Conservation (phyloP, 1,284 basidiomycete genomes). For the Austropuccinia psidii region DNA sequence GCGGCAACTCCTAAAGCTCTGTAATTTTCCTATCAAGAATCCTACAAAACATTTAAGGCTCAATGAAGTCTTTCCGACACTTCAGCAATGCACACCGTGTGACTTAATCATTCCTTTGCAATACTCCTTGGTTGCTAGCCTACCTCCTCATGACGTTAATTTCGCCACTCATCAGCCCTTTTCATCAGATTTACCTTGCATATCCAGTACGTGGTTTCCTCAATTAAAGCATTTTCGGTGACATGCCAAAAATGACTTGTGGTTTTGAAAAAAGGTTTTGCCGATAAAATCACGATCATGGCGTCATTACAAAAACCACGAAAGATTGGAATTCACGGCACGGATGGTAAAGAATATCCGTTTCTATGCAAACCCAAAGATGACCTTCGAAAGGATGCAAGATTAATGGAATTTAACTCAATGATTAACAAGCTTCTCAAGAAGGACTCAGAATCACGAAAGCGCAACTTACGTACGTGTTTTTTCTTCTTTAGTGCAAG, state of each 20-base stretch:
- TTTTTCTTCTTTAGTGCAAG: conserved; percentile 39
- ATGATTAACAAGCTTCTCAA: conserved; percentile 98
- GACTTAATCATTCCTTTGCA: conserved; percentile 81
- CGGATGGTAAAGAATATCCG: conserved; percentile 73
- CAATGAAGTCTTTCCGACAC: conserved; percentile 58
- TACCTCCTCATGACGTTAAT: conserved; percentile 65
- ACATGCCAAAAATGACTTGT: not conserved
- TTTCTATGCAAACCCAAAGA: conserved; percentile 98
- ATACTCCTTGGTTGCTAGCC: conserved; percentile 78
- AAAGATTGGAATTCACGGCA: conserved; percentile 78
- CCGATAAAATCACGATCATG: conserved; percentile 85
- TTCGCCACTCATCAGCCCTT: conserved; percentile 73
- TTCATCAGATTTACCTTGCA: conserved; percentile 66
- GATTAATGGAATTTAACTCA: conserved; percentile 95
- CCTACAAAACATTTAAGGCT: conserved; percentile 54
- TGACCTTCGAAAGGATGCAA: conserved; percentile 92
- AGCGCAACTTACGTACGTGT: conserved; percentile 69
- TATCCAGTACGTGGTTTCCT: conserved; percentile 55
- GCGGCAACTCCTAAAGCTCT: conserved; percentile 61
- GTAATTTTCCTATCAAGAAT: conserved; percentile 57
- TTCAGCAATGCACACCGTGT: conserved; percentile 59
- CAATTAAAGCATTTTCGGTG: not conserved
- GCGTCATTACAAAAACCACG: conserved; percentile 82
- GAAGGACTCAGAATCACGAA: conserved; percentile 69
- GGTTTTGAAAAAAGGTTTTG: too few species aligned